Conservation (phyloP, 2,329 filamentous ascomycete species). For the Pochonia chlamydosporia region DNA sequence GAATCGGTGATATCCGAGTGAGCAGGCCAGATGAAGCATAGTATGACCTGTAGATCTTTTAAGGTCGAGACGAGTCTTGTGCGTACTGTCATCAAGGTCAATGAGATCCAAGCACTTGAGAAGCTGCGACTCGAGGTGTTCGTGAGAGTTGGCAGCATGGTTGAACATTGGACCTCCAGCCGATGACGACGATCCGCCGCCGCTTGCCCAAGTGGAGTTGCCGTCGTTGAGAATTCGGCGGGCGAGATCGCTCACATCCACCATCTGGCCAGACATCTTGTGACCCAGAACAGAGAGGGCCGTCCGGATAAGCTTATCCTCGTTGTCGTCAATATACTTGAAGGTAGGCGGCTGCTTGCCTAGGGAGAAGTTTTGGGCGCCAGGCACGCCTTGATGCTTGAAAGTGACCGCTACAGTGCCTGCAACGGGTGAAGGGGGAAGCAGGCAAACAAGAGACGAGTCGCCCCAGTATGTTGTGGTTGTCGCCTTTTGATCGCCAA, state of each 20-base stretch:
- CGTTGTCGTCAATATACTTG: slow-evolving; percentile 68
- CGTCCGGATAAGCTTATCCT: slow-evolving; percentile 62
- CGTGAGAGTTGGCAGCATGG: slow-evolving; percentile 28
- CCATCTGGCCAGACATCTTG: slow-evolving; percentile 58
- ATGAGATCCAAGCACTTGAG: slow-evolving; percentile 72
- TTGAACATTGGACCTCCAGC: slow-evolving; percentile 39
- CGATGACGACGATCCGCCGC: slow-evolving; percentile 25
- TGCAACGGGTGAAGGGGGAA: slow-evolving; percentile 63
- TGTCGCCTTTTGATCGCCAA: slow-evolving; percentile 60
- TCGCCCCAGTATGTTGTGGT: slow-evolving; percentile 79
- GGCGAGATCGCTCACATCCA: slow-evolving; percentile 57
- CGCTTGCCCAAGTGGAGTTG: slow-evolving; percentile 41
- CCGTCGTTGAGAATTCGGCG: slow-evolving; percentile 50
- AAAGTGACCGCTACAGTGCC: slow-evolving; percentile 69
- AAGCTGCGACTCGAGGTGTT: slow-evolving; percentile 61
- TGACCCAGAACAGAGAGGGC: slow-evolving; percentile 59
- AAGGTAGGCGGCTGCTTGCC: slow-evolving; percentile 48
- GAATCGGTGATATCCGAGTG: slow-evolving; percentile 68
- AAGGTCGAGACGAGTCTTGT: slow-evolving; percentile 62
- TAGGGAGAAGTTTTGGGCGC: slow-evolving; percentile 28
- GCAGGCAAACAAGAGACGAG: slow-evolving; percentile 70
- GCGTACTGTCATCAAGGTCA: slow-evolving; percentile 68
- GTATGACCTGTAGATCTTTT: slow-evolving; percentile 65
- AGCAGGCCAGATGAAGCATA: slow-evolving; percentile 74
- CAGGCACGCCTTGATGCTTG: slow-evolving; percentile 42